Percentiles rank a stretch among this genome's conserved stretches.
These are phyloP conservation scores for Penicilliopsis zonata DNA, from an alignment of 495 filamentous ascomycete species.

Conservation along the genomic window DNA sequence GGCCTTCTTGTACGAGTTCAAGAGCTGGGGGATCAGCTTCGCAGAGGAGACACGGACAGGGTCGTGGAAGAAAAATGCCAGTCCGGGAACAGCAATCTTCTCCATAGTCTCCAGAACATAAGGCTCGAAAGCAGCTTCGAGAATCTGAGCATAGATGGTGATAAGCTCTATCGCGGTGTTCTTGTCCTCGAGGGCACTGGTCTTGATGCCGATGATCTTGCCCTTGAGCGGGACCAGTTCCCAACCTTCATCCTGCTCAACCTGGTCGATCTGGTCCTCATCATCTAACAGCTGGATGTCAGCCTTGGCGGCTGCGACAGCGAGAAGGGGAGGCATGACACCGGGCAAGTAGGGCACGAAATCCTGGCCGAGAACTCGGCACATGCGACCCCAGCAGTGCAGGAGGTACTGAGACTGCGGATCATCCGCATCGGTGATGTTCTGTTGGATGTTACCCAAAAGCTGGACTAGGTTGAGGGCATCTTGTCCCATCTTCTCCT, in stretches of 20 bases:
- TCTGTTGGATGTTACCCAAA: conserved; percentile 75
- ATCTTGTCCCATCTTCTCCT: conserved; percentile 79
- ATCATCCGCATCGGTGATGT: conserved; percentile 84
- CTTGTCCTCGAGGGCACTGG: conserved; percentile 93
- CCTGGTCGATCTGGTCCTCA: conserved; percentile 83
- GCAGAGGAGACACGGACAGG: conserved; percentile 92
- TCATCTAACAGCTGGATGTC: conserved; percentile 96
- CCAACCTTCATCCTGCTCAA: conserved; percentile 96
- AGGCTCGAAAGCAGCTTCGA: conserved; percentile 82
- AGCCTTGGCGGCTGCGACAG: conserved; percentile 88
- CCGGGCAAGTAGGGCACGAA: conserved; percentile 86
- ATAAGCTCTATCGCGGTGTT: conserved; percentile 97
- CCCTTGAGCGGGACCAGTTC: conserved; percentile 93
- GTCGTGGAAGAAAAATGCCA: conserved; percentile 99
- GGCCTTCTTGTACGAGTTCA: conserved; percentile 86
- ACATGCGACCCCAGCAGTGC: conserved; percentile 99
- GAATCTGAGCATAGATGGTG: conserved; percentile 88
- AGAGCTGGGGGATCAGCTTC: conserved; percentile 85
- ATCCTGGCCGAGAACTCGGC: conserved; percentile 76
- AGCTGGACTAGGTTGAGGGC: conserved; percentile 76
- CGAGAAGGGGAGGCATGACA: conserved; percentile 89
- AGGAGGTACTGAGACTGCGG: conserved; percentile 95
- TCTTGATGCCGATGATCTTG: conserved; percentile 97
- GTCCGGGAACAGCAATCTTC: conserved; percentile 84
- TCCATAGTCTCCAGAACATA: conserved; percentile 92